Evolutionary conservation across 169 alveolate genomes (phyloP).

Genomic region (Eimeria falciformis): DNA sequence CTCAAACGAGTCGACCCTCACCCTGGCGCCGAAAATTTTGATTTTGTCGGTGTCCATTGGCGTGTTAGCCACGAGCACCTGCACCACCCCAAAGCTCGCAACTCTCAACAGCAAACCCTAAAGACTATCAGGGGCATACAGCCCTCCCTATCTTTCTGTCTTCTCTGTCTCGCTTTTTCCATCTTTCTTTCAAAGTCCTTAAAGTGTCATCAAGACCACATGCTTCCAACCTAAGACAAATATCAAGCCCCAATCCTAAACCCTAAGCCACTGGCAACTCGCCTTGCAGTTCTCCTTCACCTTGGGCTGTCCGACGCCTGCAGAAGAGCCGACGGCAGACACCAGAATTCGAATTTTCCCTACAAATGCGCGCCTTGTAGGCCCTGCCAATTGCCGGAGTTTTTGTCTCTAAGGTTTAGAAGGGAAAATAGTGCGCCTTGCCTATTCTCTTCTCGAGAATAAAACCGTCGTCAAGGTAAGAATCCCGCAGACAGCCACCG

Average conservation of each 20-base stretch:
- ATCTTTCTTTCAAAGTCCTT: no score
- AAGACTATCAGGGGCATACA: no score
- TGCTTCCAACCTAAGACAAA: neutral
- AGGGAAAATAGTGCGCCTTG: neutral
- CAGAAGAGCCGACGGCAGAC: conserved; percentile 68
- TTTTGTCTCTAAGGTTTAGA: neutral
- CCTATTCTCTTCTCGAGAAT: conserved; percentile 97
- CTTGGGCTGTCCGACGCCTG: conserved; percentile 81
- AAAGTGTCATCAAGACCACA: no score
- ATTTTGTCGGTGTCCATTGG: conserved; percentile 99
- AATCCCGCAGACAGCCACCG: conserved; percentile 98
- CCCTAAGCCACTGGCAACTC: neutral
- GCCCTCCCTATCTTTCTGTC: no score
- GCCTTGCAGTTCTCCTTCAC: conserved; percentile 69
- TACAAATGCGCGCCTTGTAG: no score
- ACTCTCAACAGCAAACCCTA: no score
- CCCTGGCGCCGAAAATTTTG: conserved; percentile 99
- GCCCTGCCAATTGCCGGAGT: neutral
- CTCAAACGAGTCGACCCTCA: conserved; percentile 97
- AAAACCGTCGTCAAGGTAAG: conserved; percentile 99
- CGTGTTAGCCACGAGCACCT: conserved; percentile 96
- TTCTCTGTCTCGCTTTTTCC: no score
- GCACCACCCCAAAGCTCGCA: neutral
- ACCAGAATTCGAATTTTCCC: no score
- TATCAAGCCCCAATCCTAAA: conserved; percentile 18